Percentiles rank a stretch among this genome's conserved stretches.
Conservation (phyloP, 1,284 basidiomycete genomes). For the Rugosomyces carneus region DNA sequence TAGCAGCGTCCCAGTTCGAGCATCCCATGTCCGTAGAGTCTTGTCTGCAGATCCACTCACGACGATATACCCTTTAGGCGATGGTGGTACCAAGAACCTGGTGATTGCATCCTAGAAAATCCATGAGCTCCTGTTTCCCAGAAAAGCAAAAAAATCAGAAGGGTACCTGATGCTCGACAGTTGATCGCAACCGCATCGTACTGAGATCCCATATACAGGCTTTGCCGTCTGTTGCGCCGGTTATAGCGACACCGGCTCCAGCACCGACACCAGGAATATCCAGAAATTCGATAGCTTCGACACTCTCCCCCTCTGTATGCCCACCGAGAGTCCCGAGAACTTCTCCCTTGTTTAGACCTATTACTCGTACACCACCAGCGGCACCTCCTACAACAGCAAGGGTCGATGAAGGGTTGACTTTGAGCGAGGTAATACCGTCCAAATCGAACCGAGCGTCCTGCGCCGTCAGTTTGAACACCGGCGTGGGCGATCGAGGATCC, state of each 20-base stretch:
- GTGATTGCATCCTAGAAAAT: constrained; percentile 80
- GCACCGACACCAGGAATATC: constrained; percentile 59
- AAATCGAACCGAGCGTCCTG: constrained; percentile 73
- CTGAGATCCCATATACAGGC: constrained; percentile 91
- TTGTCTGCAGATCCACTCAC: constrained; percentile 85
- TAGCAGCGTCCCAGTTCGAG: constrained; percentile 74
- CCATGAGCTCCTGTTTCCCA: background rate
- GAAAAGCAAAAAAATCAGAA: constrained; percentile 8
- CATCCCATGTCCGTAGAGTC: constrained; percentile 89
- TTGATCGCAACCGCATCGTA: constrained; percentile 76
- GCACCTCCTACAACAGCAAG: constrained; percentile 87
- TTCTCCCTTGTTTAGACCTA: constrained; percentile 84
- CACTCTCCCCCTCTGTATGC: constrained; percentile 83
- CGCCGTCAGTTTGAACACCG: constrained; percentile 75
- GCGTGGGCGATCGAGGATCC: constrained; percentile 80
- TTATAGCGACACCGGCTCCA: constrained; percentile 71
- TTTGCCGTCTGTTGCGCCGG: constrained; percentile 91
- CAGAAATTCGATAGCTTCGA: constrained; percentile 86
- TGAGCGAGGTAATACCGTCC: constrained; percentile 81
- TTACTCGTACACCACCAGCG: constrained; percentile 76
- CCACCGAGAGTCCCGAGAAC: constrained; percentile 78
- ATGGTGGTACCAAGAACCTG: constrained; percentile 66
- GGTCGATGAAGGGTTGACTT: constrained; percentile 78
- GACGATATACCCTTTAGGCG: constrained; percentile 69
- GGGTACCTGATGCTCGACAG: constrained; percentile 74